Percentiles rank a stretch among this genome's conserved stretches.
Conservation (phyloP, 768 basidiomycete genomes). For the Leccinellum rugosiceps region DNA sequence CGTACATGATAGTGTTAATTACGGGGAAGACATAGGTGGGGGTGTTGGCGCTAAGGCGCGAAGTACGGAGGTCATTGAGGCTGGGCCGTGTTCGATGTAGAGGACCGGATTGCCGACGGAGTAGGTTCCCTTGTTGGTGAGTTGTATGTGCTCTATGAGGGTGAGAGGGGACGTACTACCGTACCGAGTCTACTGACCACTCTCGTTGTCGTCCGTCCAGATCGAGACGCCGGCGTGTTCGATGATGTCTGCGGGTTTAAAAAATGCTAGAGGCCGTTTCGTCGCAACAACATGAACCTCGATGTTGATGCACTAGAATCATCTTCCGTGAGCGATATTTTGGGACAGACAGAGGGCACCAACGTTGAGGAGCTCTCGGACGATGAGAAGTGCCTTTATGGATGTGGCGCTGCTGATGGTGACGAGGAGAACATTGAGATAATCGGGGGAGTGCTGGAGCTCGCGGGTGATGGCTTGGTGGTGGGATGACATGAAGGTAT, state of each 20-base stretch:
- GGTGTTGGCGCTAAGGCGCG: no score
- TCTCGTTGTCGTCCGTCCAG: no score
- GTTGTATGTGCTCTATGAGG: no score
- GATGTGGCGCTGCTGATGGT: slow-evolving; percentile 95
- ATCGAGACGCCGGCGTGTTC: no score
- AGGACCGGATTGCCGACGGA: no score
- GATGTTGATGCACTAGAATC: slow-evolving; percentile 63
- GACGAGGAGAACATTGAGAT: slow-evolving; percentile 71
- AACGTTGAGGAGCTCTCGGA: slow-evolving; percentile 66
- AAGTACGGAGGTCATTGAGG: no score
- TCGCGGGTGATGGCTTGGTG: slow-evolving; percentile 17
- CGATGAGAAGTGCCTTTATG: slow-evolving; percentile 91
- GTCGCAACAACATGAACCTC: slow-evolving; percentile 84
- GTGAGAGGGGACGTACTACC: no score
- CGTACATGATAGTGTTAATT: slow-evolving; percentile 99
- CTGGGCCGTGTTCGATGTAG: no score
- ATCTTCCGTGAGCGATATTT: neutral
- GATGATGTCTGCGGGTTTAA: no score
- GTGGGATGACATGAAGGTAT: neutral
- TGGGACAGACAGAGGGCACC: slow-evolving; percentile 32
- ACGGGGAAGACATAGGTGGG: no score
- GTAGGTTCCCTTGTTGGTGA: no score
- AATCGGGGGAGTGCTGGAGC: slow-evolving; percentile 16
- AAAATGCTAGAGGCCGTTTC: slow-evolving; percentile 77
- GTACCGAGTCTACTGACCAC: no score